Evolutionary conservation across 2,329 filamentous ascomycete species (phyloP).

Genomic region (Talaromyces sp.): DNA sequence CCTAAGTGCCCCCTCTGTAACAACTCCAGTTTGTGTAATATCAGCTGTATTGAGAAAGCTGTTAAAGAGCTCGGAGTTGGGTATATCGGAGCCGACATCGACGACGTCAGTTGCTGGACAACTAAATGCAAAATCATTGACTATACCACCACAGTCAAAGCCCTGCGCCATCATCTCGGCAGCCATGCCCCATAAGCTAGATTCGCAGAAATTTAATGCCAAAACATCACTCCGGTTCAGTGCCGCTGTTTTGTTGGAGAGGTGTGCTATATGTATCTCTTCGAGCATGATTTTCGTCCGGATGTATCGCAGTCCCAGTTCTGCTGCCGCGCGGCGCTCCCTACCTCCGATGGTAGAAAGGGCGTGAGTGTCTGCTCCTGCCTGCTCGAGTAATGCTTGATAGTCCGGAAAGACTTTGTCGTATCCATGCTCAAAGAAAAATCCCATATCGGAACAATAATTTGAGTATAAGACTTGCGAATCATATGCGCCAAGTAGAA

Average conservation of each 20-base stretch:
- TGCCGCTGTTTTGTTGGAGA: neutral
- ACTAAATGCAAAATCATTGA: slow-evolving; percentile 22
- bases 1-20: slow-evolving; percentile 15
- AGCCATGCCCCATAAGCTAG: neutral
- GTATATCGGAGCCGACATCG: slow-evolving; percentile 23
- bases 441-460: neutral
- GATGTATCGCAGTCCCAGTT: neutral
- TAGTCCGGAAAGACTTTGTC: neutral
- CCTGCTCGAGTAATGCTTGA: neutral
- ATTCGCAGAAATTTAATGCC: neutral
- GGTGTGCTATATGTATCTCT: neutral
- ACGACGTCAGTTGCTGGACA: slow-evolving; percentile 25
- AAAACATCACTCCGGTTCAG: neutral
- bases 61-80: slow-evolving; percentile 26
- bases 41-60: slow-evolving; percentile 26
- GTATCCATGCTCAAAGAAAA: neutral
- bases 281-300: neutral
- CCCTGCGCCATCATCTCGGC: neutral
- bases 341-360: neutral
- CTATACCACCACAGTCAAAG: neutral
- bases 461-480: neutral
- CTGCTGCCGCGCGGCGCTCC: neutral
- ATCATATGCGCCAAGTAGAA: neutral
- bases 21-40: slow-evolving; percentile 22
- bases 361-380: neutral